Conservation (phyloP, 1,284 basidiomycete species). For the Sanghuangporus weigelae region DNA sequence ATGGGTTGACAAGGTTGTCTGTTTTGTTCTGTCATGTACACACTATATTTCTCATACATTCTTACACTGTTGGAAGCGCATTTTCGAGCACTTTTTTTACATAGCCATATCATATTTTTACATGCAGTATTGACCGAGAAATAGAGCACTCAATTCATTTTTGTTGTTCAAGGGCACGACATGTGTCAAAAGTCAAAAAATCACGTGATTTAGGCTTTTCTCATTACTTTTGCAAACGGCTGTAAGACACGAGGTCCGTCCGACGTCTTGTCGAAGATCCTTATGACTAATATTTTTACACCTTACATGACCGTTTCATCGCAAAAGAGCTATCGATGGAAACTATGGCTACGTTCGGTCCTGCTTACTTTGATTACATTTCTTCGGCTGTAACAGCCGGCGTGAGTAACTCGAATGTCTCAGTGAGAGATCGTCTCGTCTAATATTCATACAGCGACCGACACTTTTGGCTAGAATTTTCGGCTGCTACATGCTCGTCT, state of each 20-base stretch:
- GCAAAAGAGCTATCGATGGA: conserved; percentile 97
- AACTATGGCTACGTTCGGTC: conserved; percentile 95
- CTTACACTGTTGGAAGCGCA: too few relatives aligned
- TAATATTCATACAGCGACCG: conserved; percentile 59
- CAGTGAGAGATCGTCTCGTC: conserved; percentile 16
- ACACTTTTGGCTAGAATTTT: conserved; percentile 96
- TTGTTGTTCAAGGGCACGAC: too few relatives aligned
- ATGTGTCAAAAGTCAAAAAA: too few relatives aligned
- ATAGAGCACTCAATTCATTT: too few relatives aligned
- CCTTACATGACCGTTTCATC: conserved; percentile 94
- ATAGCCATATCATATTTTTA: too few relatives aligned
- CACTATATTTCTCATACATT: too few relatives aligned
- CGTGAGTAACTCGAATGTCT: conserved; percentile 37
- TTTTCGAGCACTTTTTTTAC: too few relatives aligned
- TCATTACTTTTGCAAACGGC: too few relatives aligned
- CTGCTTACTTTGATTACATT: conserved; percentile 98
- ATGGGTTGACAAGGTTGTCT: too few relatives aligned
- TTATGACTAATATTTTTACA: conserved; percentile 75
- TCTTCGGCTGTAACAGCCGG: conserved; percentile 77
- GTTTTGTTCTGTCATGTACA: too few relatives aligned
- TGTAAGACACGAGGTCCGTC: not conserved
- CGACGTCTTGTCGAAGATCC: not conserved
- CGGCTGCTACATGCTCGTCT: conserved; percentile 95
- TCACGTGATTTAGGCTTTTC: too few relatives aligned
- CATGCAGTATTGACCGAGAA: too few relatives aligned